phyloP scores from a whole-genome alignment of 108 stramenopile species.

The Craspedostauros australis region DNA sequence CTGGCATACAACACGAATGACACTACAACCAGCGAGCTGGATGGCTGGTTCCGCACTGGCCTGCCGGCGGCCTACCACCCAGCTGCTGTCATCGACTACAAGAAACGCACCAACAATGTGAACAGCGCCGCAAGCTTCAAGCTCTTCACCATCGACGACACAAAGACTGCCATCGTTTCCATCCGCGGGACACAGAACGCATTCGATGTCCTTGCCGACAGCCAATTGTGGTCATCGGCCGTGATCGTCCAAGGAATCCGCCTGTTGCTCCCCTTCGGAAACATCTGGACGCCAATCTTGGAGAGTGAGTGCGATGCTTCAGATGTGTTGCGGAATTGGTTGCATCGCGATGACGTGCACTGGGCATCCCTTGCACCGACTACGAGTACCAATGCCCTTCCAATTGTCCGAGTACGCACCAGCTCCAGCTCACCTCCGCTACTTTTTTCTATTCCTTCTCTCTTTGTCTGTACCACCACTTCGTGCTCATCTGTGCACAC shows the following conservation, averaged over 20 bases:
- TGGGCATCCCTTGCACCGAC: too few species aligned
- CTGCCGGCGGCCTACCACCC: too few species aligned
- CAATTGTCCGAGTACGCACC: too few species aligned
- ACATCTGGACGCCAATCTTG: constrained; percentile 42
- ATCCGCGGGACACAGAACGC: constrained; percentile 48
- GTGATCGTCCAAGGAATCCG: constrained; percentile 31
- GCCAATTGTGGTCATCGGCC: constrained; percentile 48
- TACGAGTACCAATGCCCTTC: too few species aligned
- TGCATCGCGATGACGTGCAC: too few species aligned
- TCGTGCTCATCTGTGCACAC: too few species aligned
- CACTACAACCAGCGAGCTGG: constrained; percentile 21
- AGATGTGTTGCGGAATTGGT: not conserved
- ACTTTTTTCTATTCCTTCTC: too few species aligned
- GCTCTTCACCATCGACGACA: constrained; percentile 21
- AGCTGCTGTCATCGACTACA: constrained; percentile 9
- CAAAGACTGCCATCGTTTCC: constrained; percentile 22
- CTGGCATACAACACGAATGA: constrained; percentile 18
- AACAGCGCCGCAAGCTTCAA: constrained; percentile 52
- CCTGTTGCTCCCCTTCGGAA: constrained; percentile 41
- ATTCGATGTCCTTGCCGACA: constrained; percentile 44
- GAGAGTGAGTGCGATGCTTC: constrained; percentile 16
- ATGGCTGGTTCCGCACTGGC: constrained; percentile 60
- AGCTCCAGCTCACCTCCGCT: too few species aligned
- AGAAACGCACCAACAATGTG: too few species aligned
- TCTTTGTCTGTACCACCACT: too few species aligned